Evolutionary conservation across 106 monocot genomes (phyloP).

Genomic region (Phalaenopsis aphrodite): DNA sequence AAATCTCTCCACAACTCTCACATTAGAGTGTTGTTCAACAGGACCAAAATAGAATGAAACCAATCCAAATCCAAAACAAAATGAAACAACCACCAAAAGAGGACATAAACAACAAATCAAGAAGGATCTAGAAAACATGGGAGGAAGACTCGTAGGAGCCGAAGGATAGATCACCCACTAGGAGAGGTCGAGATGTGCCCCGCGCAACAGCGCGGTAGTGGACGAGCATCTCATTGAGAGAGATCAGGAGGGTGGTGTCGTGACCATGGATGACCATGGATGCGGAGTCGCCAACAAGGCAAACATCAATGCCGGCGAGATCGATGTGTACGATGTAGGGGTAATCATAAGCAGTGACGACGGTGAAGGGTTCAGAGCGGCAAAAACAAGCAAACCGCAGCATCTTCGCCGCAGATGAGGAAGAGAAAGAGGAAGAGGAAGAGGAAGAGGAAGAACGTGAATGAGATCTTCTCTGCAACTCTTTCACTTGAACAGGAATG

Average conservation of each 20-base stretch:
- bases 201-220: constrained; percentile 90
- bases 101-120: not conserved
- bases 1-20: no score
- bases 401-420: not conserved
- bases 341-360: constrained; percentile 98
- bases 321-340: constrained; percentile 90
- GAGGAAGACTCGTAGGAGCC: constrained; percentile 79
- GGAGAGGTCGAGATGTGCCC: constrained; percentile 70
- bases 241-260: constrained; percentile 95
- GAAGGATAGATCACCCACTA: constrained; percentile 90
- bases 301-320: constrained; percentile 67
- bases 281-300: constrained; percentile 94
- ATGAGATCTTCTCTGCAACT: no score
- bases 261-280: constrained; percentile 99
- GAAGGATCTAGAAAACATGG: constrained; percentile 16
- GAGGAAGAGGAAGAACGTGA: no score
- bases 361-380: constrained; percentile 66
- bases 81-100: constrained; percentile 5
- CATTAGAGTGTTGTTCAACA: no score
- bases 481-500: no score
- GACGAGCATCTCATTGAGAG: constrained; percentile 82
- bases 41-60: no score
- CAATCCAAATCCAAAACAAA: not conserved
- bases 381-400: constrained; percentile 27
- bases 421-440: not conserved